Conservation (phyloP, 2,329 filamentous ascomycete species). For the Paraphaeosphaeria sporulosa region DNA sequence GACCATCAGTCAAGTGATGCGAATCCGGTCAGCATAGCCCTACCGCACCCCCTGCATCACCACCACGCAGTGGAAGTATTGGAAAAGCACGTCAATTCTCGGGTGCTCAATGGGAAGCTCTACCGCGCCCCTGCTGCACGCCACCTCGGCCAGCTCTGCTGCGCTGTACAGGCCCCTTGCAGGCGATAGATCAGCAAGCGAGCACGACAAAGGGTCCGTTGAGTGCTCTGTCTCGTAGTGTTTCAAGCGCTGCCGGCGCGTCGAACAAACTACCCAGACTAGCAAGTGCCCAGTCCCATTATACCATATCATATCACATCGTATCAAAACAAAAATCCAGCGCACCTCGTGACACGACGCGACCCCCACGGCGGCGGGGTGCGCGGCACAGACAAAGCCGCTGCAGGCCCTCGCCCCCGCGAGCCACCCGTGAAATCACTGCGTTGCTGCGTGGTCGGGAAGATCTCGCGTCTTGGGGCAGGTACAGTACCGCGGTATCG, state of each 20-base stretch:
- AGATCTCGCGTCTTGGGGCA: no score
- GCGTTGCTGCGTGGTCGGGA: conserved; percentile 31
- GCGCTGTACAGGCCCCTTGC: not conserved
- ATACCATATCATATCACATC: not conserved
- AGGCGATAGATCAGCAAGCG: conserved; percentile 5
- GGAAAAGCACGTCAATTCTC: conserved; percentile 30
- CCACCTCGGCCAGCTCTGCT: not conserved
- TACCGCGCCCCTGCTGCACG: not conserved
- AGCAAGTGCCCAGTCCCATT: not conserved
- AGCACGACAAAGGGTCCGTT: conserved; percentile 3
- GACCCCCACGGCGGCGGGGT: conserved; percentile 37
- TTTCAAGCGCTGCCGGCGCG: conserved; percentile 11
- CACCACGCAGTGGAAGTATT: conserved; percentile 34
- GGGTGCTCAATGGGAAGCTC: conserved; percentile 18
- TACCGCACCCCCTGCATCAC: not conserved
- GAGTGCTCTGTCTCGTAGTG: not conserved
- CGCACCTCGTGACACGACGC: conserved; percentile 30
- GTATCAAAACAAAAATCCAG: not conserved
- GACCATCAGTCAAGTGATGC: not conserved
- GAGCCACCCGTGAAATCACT: not conserved
- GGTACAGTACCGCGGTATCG: conserved; percentile 12
- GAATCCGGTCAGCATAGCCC: not conserved
- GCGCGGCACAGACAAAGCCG: conserved; percentile 15
- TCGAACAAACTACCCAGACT: not conserved
- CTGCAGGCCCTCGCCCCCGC: no score